Conservation (phyloP, 1,284 basidiomycete species). For the Ustilago tritici region DNA sequence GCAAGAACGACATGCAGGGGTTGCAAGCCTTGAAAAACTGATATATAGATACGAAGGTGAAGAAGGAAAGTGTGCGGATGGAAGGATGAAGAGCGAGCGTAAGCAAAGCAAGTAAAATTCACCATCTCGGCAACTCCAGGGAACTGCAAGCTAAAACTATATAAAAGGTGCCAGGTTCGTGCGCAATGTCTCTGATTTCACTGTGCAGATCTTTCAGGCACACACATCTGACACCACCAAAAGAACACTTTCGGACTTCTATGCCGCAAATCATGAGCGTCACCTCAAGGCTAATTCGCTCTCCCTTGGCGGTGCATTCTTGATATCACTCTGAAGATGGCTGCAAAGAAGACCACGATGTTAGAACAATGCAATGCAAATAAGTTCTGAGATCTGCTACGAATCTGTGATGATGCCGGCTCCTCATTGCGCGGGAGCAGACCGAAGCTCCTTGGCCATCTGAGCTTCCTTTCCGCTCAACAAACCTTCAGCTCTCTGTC, state of each 20-base stretch:
- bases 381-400: neutral
- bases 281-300: slow-evolving; percentile 1
- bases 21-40: neutral
- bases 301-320: neutral
- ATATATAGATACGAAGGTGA: neutral
- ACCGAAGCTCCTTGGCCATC: slow-evolving; percentile 45
- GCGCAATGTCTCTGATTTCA: slow-evolving; percentile 20
- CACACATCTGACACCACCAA: neutral
- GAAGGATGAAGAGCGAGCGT: neutral
- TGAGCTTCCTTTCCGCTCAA: slow-evolving; percentile 45
- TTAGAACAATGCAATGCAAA: slow-evolving; percentile 7
- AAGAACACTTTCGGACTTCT: neutral
- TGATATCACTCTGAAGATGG: neutral
- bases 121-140: neutral
- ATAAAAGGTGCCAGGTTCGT: slow-evolving; percentile 9
- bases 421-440: slow-evolving; percentile 39
- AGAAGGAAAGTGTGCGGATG: neutral
- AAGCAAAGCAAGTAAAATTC: slow-evolving; percentile 4
- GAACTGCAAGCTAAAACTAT: neutral
- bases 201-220: slow-evolving; percentile 15
- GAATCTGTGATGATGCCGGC: neutral
- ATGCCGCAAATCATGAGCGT: neutral
- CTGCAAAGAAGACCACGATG: neutral
- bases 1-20: slow-evolving; percentile 35
- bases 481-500: slow-evolving; percentile 35